Conservation (phyloP, 192 early-diverging fungal species). For the Coemansia sp. region DNA sequence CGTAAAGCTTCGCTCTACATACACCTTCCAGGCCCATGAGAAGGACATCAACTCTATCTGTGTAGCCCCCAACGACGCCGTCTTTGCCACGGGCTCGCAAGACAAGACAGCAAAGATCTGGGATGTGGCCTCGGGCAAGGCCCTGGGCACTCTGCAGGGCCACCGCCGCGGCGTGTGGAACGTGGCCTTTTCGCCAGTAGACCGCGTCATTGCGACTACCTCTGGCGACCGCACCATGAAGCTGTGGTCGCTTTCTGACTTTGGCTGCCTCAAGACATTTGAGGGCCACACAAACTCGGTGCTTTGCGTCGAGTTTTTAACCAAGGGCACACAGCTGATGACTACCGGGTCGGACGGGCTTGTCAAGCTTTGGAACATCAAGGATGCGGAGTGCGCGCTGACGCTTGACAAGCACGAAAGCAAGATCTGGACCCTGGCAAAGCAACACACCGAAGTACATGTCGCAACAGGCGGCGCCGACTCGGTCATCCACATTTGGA, state of each 20-base stretch:
- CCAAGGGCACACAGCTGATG: conserved; percentile 83
- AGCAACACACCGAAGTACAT: conserved; percentile 62
- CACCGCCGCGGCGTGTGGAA: conserved; percentile 96
- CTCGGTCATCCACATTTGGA: conserved; percentile 88
- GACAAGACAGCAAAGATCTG: conserved; percentile 95
- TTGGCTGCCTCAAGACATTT: conserved; percentile 88
- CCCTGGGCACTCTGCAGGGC: conserved; percentile 79
- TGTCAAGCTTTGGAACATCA: conserved; percentile 95
- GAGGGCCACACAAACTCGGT: conserved; percentile 98
- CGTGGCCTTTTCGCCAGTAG: conserved; percentile 91
- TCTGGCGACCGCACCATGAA: conserved; percentile 94
- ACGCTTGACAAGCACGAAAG: conserved; percentile 95
- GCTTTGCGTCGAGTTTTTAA: conserved; percentile 79
- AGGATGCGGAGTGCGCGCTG: conserved; percentile 80
- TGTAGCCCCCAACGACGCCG: conserved; percentile 84
- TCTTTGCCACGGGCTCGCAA: conserved; percentile 92
- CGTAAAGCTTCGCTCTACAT: conserved; percentile 56
- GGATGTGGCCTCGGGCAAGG: conserved; percentile 76
- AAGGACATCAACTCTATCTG: conserved; percentile 95
- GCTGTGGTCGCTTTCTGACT: conserved; percentile 90
- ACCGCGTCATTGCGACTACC: conserved; percentile 87
- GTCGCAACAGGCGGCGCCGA: conserved; percentile 91
- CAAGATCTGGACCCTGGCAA: conserved; percentile 90
- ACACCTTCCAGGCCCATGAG: conserved; percentile 93
- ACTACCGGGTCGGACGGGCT: conserved; percentile 90